A percentile compares a stretch with the other conserved stretches of the same genome.
Conservation (phyloP, 2,329 filamentous ascomycete species). For the Achaetomium macrosporum region DNA sequence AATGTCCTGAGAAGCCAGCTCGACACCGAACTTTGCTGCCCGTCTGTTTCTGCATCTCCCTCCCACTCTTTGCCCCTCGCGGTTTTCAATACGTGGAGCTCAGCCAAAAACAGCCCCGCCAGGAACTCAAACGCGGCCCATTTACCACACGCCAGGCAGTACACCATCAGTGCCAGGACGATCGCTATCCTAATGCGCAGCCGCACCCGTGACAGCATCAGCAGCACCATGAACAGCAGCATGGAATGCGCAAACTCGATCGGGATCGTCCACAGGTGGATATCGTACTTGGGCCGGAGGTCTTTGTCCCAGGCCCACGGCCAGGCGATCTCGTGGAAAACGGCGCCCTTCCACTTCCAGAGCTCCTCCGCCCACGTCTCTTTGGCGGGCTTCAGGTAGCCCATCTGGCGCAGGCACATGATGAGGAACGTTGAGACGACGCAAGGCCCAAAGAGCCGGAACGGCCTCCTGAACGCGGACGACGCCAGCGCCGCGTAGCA, state of each 20-base stretch:
- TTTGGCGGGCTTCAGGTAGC: conserved; percentile 16
- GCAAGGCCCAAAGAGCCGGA: conserved; percentile 43
- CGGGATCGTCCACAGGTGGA: conserved; percentile 45
- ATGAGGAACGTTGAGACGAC: conserved; percentile 38
- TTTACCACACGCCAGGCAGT: conserved; percentile 34
- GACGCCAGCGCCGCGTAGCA: conserved; percentile 39
- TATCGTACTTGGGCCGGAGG: conserved; percentile 35
- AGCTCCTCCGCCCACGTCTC: conserved; percentile 28
- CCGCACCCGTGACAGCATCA: conserved; percentile 34
- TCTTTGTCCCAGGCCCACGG: conserved; percentile 33
- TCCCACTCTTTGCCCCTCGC: conserved; percentile 21
- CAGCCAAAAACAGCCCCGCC: conserved; percentile 40
- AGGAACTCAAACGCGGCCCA: conserved; percentile 43
- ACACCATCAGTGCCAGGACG: conserved; percentile 32
- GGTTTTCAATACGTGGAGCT: conserved; percentile 36
- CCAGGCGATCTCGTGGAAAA: conserved; percentile 32
- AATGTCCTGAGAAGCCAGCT: conserved; percentile 19
- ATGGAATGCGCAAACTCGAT: conserved; percentile 43
- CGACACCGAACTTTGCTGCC: conserved; percentile 4
- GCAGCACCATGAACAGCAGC: conserved; percentile 36
- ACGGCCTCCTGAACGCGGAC: conserved; percentile 41
- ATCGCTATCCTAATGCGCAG: conserved; percentile 29
- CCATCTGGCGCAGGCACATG: conserved; percentile 31
- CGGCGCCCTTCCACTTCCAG: conserved; percentile 27
- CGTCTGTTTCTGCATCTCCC: conserved; percentile 12